These are phyloP conservation scores for Spergularia azorica DNA, from an alignment of 179 eudicot genomes.

Conservation along the genomic window DNA sequence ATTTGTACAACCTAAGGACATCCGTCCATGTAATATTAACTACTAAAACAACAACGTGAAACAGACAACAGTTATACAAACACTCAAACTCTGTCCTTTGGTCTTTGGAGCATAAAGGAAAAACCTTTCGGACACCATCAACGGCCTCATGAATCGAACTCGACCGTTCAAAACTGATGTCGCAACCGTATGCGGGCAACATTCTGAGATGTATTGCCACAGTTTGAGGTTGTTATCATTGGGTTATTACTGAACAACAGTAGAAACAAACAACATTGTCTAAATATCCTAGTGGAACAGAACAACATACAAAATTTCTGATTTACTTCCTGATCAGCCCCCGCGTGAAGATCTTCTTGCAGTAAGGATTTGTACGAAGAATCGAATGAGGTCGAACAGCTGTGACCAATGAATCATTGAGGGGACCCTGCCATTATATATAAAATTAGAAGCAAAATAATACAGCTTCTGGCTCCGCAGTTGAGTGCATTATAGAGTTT, in stretches of 20 bases:
- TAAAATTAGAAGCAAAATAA: background rate
- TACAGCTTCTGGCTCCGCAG: background rate
- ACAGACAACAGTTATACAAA: slow-evolving; percentile 16
- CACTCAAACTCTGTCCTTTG: background rate
- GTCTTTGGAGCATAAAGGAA: slow-evolving; percentile 5
- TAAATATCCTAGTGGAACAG: slow-evolving; percentile 4
- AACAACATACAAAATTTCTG: slow-evolving; percentile 32
- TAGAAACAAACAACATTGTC: slow-evolving; percentile 33
- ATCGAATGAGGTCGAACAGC: slow-evolving; percentile 62
- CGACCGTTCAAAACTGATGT: background rate
- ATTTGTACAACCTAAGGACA: background rate
- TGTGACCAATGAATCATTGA: slow-evolving; percentile 48
- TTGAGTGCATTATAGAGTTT: background rate
- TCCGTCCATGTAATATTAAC: too few species aligned
- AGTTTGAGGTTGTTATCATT: background rate
- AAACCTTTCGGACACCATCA: slow-evolving; percentile 16
- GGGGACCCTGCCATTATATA: slow-evolving; percentile 43
- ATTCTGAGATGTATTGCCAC: background rate
- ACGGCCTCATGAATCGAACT: slow-evolving; percentile 14
- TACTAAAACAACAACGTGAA: slow-evolving; percentile 5
- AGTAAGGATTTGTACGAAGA: slow-evolving; percentile 66
- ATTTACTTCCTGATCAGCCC: slow-evolving; percentile 59
- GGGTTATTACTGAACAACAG: slow-evolving; percentile 25
- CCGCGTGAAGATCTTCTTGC: slow-evolving; percentile 69
- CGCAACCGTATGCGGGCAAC: slow-evolving; percentile 1